phyloP scores from a whole-genome alignment of 257 asterid species.

The Lavandula angustifolia region DNA sequence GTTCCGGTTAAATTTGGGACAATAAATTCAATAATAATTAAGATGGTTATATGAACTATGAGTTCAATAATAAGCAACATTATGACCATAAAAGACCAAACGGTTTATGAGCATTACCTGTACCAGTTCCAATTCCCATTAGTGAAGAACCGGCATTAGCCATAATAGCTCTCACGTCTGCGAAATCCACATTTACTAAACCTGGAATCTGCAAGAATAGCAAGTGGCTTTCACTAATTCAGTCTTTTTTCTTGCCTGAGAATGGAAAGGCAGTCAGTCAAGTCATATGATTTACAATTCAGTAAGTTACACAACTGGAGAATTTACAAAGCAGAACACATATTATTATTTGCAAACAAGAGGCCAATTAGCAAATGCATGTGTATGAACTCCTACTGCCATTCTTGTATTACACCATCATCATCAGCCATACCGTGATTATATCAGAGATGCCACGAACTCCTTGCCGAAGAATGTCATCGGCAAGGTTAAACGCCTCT shows the following conservation, averaged over 20 bases:
- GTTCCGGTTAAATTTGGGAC: too few species aligned
- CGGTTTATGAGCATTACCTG: conserved; percentile 54
- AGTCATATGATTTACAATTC: conserved; percentile 10
- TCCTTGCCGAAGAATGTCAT: conserved; percentile 98
- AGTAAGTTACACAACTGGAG: conserved; percentile 5
- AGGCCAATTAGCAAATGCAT: conserved; percentile 21
- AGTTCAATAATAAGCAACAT: conserved; percentile 14
- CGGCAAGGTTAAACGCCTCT: conserved; percentile 98
- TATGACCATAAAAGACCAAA: conserved; percentile 18
- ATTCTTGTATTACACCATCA: conserved; percentile 19
- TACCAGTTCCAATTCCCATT: conserved; percentile 98
- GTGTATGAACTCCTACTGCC: conserved; percentile 11
- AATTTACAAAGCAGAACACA: conserved; percentile 1
- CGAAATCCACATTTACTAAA: conserved; percentile 96
- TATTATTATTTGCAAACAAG: conserved; percentile 13
- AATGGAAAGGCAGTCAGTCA: conserved; percentile 11
- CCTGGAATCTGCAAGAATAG: conserved; percentile 84
- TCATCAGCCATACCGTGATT: conserved; percentile 64
- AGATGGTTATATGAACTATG: conserved; percentile 15
- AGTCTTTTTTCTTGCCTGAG: conserved; percentile 13
- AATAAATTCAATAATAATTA: too few species aligned
- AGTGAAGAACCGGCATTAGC: conserved; percentile 96
- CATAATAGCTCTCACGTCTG: conserved; percentile 98
- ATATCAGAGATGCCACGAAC: conserved; percentile 99
- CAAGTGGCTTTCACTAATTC: conserved; percentile 27